phyloP scores from a whole-genome alignment of 352 stramenopile genomes.

The Thraustochytrium striatum region DNA sequence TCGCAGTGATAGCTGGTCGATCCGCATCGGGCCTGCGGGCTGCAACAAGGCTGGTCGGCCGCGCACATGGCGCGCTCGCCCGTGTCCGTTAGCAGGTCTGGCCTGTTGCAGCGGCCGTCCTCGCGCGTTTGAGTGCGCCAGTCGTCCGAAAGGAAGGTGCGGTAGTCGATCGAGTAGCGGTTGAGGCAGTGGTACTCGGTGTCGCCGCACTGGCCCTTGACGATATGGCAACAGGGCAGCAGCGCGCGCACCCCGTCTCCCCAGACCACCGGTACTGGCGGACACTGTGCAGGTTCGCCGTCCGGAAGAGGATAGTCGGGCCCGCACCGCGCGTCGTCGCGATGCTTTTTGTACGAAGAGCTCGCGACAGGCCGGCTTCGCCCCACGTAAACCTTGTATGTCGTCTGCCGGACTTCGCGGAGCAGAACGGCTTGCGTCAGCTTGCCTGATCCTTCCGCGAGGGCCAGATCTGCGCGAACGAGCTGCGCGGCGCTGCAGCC shows the following conservation, averaged over 20 bases:
- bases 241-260: not conserved
- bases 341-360: constrained; percentile 36
- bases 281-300: constrained; percentile 35
- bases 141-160: constrained; percentile 18
- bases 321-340: constrained; percentile 28
- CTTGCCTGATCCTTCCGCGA: not conserved
- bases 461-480: not conserved
- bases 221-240: constrained; percentile 29
- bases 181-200: not conserved
- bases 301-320: constrained; percentile 20
- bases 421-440: constrained; percentile 15
- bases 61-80: constrained; percentile 25
- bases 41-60: constrained; percentile 9
- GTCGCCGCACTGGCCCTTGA: not conserved
- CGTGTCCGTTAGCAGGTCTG: not conserved
- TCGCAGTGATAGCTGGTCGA: constrained; percentile 29
- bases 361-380: constrained; percentile 16
- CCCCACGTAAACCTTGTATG: not conserved
- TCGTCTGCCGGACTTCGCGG: not conserved
- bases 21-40: constrained; percentile 15
- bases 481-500: constrained; percentile 30
- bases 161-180: constrained; percentile 43
- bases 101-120: constrained; percentile 14
- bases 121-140: constrained; percentile 3
- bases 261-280: constrained; percentile 14